Evolutionary conservation across 169 alveolate genomes (phyloP), one percentile per base, ranked within the genome.

Genomic region (Plasmodium reichenowi): DNA sequence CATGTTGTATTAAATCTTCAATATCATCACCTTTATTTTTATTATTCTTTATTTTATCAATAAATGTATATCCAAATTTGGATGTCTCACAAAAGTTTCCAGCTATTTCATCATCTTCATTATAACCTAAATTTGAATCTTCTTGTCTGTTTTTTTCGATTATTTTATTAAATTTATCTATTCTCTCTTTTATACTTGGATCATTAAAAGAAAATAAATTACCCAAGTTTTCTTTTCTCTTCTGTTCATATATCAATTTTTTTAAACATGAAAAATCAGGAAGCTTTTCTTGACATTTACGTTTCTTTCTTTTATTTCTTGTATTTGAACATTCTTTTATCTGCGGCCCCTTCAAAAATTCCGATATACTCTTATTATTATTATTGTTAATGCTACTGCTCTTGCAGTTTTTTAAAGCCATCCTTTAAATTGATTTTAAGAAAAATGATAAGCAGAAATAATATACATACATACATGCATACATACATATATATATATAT

Each of bases 191-290:
- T 67, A 80, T 80, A 45, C 9, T 1, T 67, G 83, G 83, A 60
- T 80, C 90, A 62, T 68, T 80, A 56, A 80, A 80, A 2, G 90
- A 80, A 72, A 80, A 80, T 80, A 80, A 56, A 26, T 66, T 67
- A 12, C 47, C 20, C 3, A 68, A 56, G 29, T 80, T 80, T 17
- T 80, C 83, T 63, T 63, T 75, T 50, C 29, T 80, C 47, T 80
- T 80, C 20, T 80, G 90, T 68, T 80, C 90, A 45, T 80, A 80
- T 15, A 80, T 80, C 59, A 80, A 60, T 80, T 80, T 80, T 68
- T 80, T 66, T 60, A 80, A 72, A 62, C 90, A 80, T 4, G 90
- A 80, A 60, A 80, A 80, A 29, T 80, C 90, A 17, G 90, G 90
- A 5, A 80, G 72, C 52, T 75, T 75, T 10, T 75, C 76, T 8